A percentile compares a stretch with the other conserved stretches of the same genome.
These are phyloP conservation scores for Hemisphaericaspora xylofermentans DNA, from an alignment of 1,139 yeast species.

Conservation along the genomic window DNA sequence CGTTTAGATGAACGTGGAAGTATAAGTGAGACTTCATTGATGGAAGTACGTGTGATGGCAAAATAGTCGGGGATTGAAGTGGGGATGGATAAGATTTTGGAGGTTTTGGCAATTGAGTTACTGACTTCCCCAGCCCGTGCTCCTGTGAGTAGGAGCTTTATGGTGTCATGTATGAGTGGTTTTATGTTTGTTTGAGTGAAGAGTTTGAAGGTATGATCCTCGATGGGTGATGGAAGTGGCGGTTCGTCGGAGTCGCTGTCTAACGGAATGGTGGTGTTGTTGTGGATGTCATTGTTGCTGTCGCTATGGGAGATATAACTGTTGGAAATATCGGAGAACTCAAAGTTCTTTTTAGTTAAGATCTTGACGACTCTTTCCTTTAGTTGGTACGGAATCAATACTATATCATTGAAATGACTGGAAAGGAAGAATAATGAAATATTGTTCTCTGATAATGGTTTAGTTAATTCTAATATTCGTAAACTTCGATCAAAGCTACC, in stretches of 20 bases:
- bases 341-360: conserved; percentile 43
- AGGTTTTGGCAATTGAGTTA: conserved; percentile 37
- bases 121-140: conserved; percentile 52
- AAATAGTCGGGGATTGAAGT: conserved; percentile 48
- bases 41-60: conserved; percentile 57
- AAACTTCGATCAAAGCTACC: conserved; percentile 55
- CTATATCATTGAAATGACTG: conserved; percentile 66
- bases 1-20: conserved; percentile 45
- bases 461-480: conserved; percentile 56
- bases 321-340: conserved; percentile 42
- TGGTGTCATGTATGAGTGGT: conserved; percentile 43
- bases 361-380: conserved; percentile 46
- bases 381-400: conserved; percentile 53
- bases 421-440: conserved; percentile 64
- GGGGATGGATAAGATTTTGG: conserved; percentile 27
- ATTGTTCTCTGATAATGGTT: conserved; percentile 57
- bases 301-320: conserved; percentile 23
- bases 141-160: conserved; percentile 57
- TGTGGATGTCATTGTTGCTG: conserved; percentile 2
- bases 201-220: conserved; percentile 36
- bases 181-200: conserved; percentile 41
- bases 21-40: conserved; percentile 54
- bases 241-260: too few species aligned
- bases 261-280: too few species aligned
- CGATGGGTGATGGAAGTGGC: conserved; percentile 15